A percentile compares a stretch with the other conserved stretches of the same genome.
Conservation (phyloP, 768 basidiomycete species). For the Kwoniella shandongensis region DNA sequence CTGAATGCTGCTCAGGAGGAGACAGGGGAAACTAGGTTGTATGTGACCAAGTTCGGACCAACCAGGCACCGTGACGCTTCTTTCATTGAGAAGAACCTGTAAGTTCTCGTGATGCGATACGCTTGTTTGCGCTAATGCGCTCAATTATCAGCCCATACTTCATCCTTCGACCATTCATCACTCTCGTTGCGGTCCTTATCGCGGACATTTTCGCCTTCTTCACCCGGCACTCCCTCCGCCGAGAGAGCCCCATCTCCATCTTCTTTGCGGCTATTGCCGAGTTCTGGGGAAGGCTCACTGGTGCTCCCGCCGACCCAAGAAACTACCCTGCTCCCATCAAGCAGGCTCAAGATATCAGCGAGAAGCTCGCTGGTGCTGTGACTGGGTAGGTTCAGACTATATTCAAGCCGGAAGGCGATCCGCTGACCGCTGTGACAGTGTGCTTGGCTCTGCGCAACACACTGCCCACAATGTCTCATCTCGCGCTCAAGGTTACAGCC, state of each 20-base stretch:
- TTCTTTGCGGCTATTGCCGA: constrained; percentile 29
- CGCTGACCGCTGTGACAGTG: not conserved
- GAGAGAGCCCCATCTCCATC: constrained; percentile 15
- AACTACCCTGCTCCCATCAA: constrained; percentile 14
- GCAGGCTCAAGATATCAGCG: constrained; percentile 24
- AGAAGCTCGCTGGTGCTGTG: constrained; percentile 14
- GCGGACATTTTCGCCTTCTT: constrained; percentile 25
- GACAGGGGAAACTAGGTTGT: constrained; percentile 14
- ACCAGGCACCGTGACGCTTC: constrained; percentile 12
- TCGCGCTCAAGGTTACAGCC: constrained; percentile 9
- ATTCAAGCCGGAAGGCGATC: too few relatives aligned
- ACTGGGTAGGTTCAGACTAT: constrained; percentile 3
- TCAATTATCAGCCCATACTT: constrained; percentile 22
- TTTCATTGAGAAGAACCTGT: constrained; percentile 28
- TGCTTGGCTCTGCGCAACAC: not conserved
- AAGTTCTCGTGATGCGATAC: constrained; percentile 15
- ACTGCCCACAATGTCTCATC: constrained; percentile 6
- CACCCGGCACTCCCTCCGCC: constrained; percentile 15
- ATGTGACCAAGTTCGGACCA: constrained; percentile 33
- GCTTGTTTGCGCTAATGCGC: too few relatives aligned
- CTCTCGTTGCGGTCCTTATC: constrained; percentile 19
- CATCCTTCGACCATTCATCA: constrained; percentile 29
- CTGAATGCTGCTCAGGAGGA: constrained; percentile 19
- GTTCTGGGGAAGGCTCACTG: constrained; percentile 9
- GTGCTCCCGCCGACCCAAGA: constrained; percentile 10